These are phyloP conservation scores for Glaciozyma martinii DNA, from an alignment of 768 basidiomycete species.

Conservation along the genomic window DNA sequence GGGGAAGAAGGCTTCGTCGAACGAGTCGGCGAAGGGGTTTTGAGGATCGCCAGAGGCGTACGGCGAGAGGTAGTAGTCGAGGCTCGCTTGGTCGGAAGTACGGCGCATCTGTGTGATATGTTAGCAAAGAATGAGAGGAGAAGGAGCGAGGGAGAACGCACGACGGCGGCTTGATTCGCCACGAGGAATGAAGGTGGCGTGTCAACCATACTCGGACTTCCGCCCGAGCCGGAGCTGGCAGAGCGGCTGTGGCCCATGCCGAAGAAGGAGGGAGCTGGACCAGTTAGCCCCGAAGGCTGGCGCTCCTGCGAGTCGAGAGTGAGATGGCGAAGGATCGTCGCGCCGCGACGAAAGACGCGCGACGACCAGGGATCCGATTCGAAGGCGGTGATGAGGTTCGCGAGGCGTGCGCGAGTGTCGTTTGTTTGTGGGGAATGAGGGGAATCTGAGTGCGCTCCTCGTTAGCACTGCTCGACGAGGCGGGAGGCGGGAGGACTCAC, in stretches of 20 bases:
- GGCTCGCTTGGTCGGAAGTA: neutral
- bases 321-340: neutral
- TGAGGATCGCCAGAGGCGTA: neutral
- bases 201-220: neutral
- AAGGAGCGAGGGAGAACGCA: neutral
- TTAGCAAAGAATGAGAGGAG: neutral
- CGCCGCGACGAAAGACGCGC: neutral
- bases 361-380: neutral
- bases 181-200: neutral
- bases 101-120: neutral
- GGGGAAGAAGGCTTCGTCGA: neutral
- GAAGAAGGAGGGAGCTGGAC: neutral
- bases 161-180: neutral
- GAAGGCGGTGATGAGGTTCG: neutral
- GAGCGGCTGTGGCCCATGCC: neutral
- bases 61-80: slow-evolving; percentile 1
- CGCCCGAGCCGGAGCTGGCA: neutral
- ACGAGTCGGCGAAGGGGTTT: neutral
- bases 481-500: neutral
- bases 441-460: neutral
- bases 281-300: neutral
- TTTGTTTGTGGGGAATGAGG: too few relatives aligned
- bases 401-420: neutral
- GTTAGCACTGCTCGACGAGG: neutral
- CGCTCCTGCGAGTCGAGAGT: neutral